These are phyloP conservation scores for Xanthoconium separans DNA, from an alignment of 1,284 basidiomycete species.

Conservation along the genomic window DNA sequence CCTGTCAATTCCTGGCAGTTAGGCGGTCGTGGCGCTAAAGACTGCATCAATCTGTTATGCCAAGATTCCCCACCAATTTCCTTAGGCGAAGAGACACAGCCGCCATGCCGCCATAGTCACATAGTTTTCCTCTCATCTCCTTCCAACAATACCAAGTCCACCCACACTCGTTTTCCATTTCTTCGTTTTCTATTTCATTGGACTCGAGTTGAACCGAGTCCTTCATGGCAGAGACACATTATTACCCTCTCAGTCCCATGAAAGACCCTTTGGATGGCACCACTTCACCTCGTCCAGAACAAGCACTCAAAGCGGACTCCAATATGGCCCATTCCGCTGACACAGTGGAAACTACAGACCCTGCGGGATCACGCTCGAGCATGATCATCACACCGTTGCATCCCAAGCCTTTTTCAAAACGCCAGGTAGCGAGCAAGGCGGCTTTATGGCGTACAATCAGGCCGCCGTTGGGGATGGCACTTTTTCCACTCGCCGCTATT, in stretches of 20 bases:
- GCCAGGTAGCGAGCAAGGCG: neutral
- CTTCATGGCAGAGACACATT: conserved; percentile 20
- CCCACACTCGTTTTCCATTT: conserved; percentile 17
- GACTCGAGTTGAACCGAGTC: too few species aligned
- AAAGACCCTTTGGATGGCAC: conserved; percentile 3
- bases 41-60: too few species aligned
- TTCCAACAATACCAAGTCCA: too few species aligned
- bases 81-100: too few species aligned
- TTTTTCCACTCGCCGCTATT: conserved; percentile 27
- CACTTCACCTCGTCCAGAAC: neutral
- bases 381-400: conserved; percentile 4
- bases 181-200: too few species aligned
- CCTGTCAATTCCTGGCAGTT: too few species aligned
- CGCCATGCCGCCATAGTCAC: too few species aligned
- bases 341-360: neutral
- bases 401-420: neutral
- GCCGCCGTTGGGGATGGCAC: conserved; percentile 15
- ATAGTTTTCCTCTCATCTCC: too few species aligned
- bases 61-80: too few species aligned
- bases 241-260: conserved; percentile 17
- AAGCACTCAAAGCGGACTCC: neutral
- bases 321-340: neutral
- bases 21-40: too few species aligned
- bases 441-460: conserved; percentile 9
- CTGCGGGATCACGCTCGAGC: conserved; percentile 2